Evolutionary conservation across 441 rosid genomes (phyloP), one percentile per base, ranked within the genome.

Genomic region (Gossypium trilobum): DNA sequence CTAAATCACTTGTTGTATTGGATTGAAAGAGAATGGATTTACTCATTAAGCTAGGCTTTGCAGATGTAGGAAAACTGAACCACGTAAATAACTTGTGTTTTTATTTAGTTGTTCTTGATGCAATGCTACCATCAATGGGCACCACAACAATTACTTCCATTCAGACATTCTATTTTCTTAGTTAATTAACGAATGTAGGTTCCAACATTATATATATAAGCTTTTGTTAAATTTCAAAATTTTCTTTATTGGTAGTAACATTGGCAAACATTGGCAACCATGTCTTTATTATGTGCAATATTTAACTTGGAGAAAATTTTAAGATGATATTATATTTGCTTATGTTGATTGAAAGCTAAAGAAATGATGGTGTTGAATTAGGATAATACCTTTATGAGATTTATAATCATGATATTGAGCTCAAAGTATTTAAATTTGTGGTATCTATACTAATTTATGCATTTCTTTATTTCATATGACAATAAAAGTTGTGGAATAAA

Each of bases 221-320:
- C 54, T 63, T 63, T n/a, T 46, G 8, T 65, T 68, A 1, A 8
- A 4, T 42, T 71, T 42, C 39, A 7, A 4, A 50, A 3, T 29
- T 67, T 25, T 50, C 17, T 50, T 27, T 68, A 1, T 68, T 27
- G 23, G 29, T 1, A 16, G 8, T 68, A 14, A 13, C 5, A 4
- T 20, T 19, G 31, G 31, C 31, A 29, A 29, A 29, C 31, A 29
- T 29, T 29, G 31, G 31, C 31, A 29, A 29, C 31, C 31, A 29
- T 29, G 8, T 69, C 9, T 50, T 36, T 23, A 42, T 46, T 73
- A 71, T 72, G 61, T 85, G 70, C 90, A 92, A 96, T 86, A 1
- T 95, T 92, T 85, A 92, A 87, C 80, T 82, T 95, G 87, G 98
- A 95, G 89, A 91, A 89, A 89, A 93, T 5, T 91, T 95, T 80